phyloP scores from a whole-genome alignment of 2,329 filamentous ascomycete species.

The Neurospora sp. region DNA sequence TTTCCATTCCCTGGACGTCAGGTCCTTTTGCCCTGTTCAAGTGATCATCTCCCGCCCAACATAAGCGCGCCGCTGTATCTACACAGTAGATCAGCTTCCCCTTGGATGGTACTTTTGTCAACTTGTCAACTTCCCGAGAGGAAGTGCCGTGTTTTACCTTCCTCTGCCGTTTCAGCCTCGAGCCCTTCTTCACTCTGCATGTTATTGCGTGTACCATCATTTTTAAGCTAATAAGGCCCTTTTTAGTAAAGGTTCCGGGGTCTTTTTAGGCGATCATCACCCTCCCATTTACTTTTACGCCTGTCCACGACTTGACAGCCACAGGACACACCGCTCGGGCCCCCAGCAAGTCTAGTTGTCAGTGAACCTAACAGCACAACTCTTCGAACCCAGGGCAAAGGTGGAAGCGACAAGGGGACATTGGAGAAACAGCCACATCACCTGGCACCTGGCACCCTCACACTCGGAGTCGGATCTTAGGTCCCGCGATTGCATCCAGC shows the following conservation, averaged over 20 bases:
- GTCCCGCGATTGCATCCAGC: conserved; percentile 4
- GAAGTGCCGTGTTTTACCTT: background rate
- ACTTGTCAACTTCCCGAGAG: background rate
- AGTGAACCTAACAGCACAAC: background rate
- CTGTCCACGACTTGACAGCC: background rate
- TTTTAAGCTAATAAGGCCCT: background rate
- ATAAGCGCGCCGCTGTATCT: background rate
- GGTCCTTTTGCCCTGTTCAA: background rate
- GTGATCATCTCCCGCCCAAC: background rate
- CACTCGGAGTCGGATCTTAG: conserved; percentile 1
- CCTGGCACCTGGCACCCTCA: background rate
- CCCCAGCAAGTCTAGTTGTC: background rate
- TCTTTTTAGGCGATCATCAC: background rate
- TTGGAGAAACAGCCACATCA: background rate
- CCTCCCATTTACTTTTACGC: background rate
- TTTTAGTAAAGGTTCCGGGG: background rate
- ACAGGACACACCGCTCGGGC: background rate
- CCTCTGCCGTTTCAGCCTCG: background rate
- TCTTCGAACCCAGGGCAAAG: background rate
- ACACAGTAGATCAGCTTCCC: background rate
- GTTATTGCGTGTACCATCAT: background rate
- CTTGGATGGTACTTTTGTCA: background rate
- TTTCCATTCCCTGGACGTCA: background rate
- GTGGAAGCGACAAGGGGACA: background rate
- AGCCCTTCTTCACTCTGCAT: background rate